These are phyloP conservation scores for Cucurbita argyrosperma DNA, from an alignment of 306 rosid genomes.

Conservation along the genomic window DNA sequence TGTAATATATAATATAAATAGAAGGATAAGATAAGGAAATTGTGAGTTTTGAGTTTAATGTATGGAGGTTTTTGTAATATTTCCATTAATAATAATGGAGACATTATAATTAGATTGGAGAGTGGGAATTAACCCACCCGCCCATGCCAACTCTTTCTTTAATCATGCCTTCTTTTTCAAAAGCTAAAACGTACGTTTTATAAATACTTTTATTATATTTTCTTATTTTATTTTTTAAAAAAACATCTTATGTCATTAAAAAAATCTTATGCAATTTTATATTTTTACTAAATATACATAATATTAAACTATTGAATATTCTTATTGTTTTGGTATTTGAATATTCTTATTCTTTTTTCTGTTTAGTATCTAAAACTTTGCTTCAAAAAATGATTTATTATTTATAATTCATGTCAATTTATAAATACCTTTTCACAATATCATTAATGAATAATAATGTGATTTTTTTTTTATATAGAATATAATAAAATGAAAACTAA, in stretches of 20 bases:
- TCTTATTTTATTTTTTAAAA: neutral
- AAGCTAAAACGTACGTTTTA: neutral
- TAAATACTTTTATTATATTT: neutral
- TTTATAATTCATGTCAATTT: too few species aligned
- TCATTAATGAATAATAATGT: too few species aligned
- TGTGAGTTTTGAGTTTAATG: neutral
- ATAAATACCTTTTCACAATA: too few species aligned
- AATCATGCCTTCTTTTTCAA: neutral
- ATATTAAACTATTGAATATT: too few species aligned
- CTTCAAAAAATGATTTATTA: too few species aligned
- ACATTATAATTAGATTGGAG: neutral
- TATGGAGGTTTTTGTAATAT: neutral
- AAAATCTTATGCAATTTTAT: too few species aligned
- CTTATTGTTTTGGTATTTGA: too few species aligned
- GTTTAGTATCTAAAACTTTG: too few species aligned
- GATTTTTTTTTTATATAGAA: too few species aligned
- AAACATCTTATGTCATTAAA: neutral
- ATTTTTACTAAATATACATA: too few species aligned
- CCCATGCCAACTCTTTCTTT: neutral
- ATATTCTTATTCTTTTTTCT: too few species aligned
- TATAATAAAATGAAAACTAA: too few species aligned
- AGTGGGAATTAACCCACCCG: neutral
- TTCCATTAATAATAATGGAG: neutral
- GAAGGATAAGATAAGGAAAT: neutral
- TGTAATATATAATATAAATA: neutral